A percentile compares a stretch with the other conserved stretches of the same genome.
Conservation (phyloP, 2,329 filamentous ascomycete genomes). For the Alternaria conjuncta region DNA sequence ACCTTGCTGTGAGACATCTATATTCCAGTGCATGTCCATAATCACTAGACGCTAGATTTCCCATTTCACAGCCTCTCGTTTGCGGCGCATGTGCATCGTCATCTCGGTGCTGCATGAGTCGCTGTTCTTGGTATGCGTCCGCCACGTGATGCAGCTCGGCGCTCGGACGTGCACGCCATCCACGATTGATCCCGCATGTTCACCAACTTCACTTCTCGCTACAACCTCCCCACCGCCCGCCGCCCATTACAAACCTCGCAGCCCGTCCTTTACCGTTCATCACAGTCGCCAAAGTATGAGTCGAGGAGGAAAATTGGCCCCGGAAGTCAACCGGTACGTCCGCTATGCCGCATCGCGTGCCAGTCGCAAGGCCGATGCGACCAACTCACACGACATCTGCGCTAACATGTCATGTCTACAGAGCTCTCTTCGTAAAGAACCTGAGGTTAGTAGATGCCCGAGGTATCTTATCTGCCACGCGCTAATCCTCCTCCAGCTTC, state of each 20-base stretch:
- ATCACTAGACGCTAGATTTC: not conserved
- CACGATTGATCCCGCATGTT: conserved; percentile 14
- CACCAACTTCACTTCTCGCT: conserved; percentile 8
- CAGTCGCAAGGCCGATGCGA: conserved; percentile 23
- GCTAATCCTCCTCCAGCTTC: conserved; percentile 68
- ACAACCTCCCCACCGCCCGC: conserved; percentile 12
- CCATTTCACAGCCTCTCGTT: not conserved
- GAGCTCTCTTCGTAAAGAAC: conserved; percentile 99
- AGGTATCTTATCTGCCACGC: not conserved
- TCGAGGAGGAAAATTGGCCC: conserved; percentile 95
- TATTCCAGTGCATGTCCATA: not conserved
- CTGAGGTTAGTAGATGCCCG: conserved; percentile 71
- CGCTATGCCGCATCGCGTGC: conserved; percentile 21
- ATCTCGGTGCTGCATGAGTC: conserved; percentile 8
- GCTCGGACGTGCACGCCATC: conserved; percentile 13
- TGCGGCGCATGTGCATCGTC: conserved; percentile 1
- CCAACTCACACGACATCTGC: conserved; percentile 36
- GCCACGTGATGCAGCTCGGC: conserved; percentile 6
- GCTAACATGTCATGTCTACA: conserved; percentile 51
- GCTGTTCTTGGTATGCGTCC: not conserved
- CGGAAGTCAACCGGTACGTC: conserved; percentile 96
- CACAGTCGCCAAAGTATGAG: conserved; percentile 74
- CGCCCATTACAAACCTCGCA: conserved; percentile 25
- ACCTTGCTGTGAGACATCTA: not conserved
- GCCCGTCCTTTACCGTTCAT: conserved; percentile 27